These are phyloP conservation scores for Anisodus tanguticus DNA, from an alignment of 257 asterid genomes.

Conservation along the genomic window DNA sequence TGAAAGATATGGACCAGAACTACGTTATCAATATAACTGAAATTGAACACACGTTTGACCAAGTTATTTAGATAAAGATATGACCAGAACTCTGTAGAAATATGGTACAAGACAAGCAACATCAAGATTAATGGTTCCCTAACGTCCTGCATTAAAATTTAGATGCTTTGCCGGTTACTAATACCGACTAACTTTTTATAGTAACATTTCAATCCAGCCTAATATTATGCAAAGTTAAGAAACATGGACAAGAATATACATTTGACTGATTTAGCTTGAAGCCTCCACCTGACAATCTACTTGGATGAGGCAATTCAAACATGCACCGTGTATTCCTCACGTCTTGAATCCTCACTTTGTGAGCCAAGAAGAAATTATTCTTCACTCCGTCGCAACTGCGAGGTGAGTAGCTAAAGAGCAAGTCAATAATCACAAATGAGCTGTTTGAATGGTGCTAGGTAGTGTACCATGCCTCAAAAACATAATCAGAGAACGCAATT, in stretches of 20 bases:
- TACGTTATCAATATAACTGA: not conserved
- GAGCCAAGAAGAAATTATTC: not conserved
- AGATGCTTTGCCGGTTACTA: not conserved
- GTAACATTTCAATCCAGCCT: not conserved
- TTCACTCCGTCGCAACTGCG: not conserved
- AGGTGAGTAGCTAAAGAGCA: not conserved
- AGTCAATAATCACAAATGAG: constrained; percentile 38
- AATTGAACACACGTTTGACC: constrained; percentile 12
- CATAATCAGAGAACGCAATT: constrained; percentile 41
- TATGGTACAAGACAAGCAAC: not conserved
- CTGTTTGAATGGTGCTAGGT: constrained; percentile 47
- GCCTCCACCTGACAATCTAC: not conserved
- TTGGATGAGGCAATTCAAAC: not conserved
- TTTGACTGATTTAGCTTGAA: not conserved
- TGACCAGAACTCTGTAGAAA: not conserved
- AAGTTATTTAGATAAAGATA: not conserved
- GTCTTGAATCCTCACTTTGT: not conserved
- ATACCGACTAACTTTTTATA: not conserved
- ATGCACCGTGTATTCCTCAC: not conserved
- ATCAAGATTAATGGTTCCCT: not conserved
- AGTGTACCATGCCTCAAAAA: constrained; percentile 30
- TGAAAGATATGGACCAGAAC: too few species aligned
- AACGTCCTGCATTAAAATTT: not conserved
- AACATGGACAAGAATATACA: constrained; percentile 24
- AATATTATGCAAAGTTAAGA: not conserved